Conservation (phyloP, 164 flowering plant genomes). For the Buxus sempervirens region DNA sequence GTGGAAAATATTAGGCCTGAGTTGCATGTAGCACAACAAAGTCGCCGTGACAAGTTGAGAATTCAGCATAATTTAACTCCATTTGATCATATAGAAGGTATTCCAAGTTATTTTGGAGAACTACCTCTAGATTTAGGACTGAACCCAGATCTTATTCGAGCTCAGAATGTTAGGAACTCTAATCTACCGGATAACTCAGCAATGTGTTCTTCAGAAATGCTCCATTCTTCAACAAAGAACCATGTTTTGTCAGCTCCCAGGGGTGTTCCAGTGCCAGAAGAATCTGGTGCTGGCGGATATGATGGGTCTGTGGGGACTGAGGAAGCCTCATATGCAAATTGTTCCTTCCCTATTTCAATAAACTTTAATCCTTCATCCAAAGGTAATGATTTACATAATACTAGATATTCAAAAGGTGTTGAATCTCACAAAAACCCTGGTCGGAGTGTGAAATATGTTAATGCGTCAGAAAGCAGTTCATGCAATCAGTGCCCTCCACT, state of each 20-base stretch:
- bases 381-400: constrained; percentile 18
- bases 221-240: constrained; percentile 21
- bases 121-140: constrained; percentile 15
- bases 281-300: constrained; percentile 2
- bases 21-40: constrained; percentile 70
- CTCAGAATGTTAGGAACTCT: constrained; percentile 21
- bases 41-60: constrained; percentile 68
- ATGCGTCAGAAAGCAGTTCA: constrained; percentile 17
- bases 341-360: constrained; percentile 15
- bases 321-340: constrained; percentile 3
- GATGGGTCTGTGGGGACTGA: constrained; percentile 8
- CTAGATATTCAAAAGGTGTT: constrained; percentile 38
- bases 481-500: constrained; percentile 20
- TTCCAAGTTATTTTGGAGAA: constrained; percentile 20
- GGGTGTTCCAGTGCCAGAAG: too few species aligned
- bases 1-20: constrained; percentile 43
- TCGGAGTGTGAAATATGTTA: constrained; percentile 33
- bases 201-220: constrained; percentile 32
- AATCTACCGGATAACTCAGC: constrained; percentile 26
- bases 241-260: constrained; percentile 16
- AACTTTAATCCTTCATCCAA: constrained; percentile 10
- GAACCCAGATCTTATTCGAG: constrained; percentile 26
- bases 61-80: constrained; percentile 24
- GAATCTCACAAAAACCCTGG: constrained; percentile 32
- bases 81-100: constrained; percentile 14